These are phyloP conservation scores for Xylaria multiplex DNA, from an alignment of 2,329 filamentous ascomycete species.

Conservation along the genomic window DNA sequence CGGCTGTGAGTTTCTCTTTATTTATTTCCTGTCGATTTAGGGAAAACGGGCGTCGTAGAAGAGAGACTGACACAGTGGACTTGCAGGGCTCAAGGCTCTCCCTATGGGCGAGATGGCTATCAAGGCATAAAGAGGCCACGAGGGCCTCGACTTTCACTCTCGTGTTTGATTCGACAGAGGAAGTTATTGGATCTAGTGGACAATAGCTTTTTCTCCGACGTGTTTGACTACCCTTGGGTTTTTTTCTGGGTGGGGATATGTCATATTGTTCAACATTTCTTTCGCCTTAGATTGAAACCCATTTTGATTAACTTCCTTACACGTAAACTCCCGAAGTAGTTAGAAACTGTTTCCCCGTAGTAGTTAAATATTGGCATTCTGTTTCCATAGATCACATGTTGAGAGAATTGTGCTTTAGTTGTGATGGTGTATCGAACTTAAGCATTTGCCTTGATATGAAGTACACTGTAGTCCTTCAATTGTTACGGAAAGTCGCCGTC, in stretches of 20 bases:
- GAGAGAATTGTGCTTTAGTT: background rate
- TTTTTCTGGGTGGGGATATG: background rate
- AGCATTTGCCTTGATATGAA: background rate
- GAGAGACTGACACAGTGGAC: slow-evolving; percentile 24
- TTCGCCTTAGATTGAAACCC: slow-evolving; percentile 20
- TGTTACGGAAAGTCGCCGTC: too few relatives aligned
- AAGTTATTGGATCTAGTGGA: background rate
- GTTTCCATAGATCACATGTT: background rate
- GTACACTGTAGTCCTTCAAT: too few relatives aligned
- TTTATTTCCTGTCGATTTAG: too few relatives aligned
- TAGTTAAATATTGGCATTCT: slow-evolving; percentile 1
- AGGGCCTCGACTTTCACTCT: slow-evolving; percentile 3
- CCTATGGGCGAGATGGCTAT: slow-evolving; percentile 48
- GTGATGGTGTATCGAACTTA: background rate
- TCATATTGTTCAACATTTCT: slow-evolving; percentile 17
- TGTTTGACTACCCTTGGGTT: background rate
- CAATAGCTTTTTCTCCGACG: background rate
- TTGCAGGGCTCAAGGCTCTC: slow-evolving; percentile 45
- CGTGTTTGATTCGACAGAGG: background rate
- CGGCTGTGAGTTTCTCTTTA: slow-evolving; percentile 54
- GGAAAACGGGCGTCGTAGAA: background rate
- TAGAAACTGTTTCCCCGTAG: slow-evolving; percentile 16
- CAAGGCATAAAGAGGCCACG: slow-evolving; percentile 40
- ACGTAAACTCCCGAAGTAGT: slow-evolving; percentile 18
- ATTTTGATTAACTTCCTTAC: slow-evolving; percentile 6